Conservation (phyloP, 2,329 filamentous ascomycete genomes). For the Cyphellophora europaea region DNA sequence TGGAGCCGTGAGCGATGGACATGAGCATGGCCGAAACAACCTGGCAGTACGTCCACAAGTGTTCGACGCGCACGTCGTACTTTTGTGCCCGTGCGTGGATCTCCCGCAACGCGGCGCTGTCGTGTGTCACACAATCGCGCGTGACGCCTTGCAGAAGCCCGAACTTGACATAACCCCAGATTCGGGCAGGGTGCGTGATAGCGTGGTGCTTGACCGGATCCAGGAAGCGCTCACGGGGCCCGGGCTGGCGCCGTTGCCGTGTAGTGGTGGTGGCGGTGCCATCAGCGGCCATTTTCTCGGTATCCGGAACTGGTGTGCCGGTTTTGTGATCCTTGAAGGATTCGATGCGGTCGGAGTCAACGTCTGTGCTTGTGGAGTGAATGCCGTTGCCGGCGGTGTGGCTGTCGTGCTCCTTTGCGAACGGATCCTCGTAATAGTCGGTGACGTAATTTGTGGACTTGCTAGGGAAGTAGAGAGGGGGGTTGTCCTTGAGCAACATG, state of each 20-base stretch:
- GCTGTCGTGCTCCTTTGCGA: conserved; percentile 5
- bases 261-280: no score
- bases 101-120: conserved; percentile 27
- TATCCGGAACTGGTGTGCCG: no score
- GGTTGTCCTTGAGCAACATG: conserved; percentile 28
- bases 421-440: conserved; percentile 14
- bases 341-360: no score
- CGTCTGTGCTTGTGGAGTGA: no score
- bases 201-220: conserved; percentile 7
- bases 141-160: conserved; percentile 25
- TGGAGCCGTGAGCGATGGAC: conserved; percentile 36
- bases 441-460: conserved; percentile 20
- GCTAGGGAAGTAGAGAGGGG: conserved; percentile 30
- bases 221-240: no score
- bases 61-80: conserved; percentile 38
- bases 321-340: no score
- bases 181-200: conserved; percentile 5
- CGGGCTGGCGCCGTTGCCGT: no score
- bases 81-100: conserved; percentile 31
- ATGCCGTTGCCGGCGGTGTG: not conserved
- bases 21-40: conserved; percentile 31
- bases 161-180: conserved; percentile 6
- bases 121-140: conserved; percentile 31
- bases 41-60: conserved; percentile 38
- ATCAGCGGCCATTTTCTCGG: no score